These are phyloP conservation scores for Pythium apleroticum DNA, from an alignment of 352 stramenopile genomes.

Conservation along the genomic window DNA sequence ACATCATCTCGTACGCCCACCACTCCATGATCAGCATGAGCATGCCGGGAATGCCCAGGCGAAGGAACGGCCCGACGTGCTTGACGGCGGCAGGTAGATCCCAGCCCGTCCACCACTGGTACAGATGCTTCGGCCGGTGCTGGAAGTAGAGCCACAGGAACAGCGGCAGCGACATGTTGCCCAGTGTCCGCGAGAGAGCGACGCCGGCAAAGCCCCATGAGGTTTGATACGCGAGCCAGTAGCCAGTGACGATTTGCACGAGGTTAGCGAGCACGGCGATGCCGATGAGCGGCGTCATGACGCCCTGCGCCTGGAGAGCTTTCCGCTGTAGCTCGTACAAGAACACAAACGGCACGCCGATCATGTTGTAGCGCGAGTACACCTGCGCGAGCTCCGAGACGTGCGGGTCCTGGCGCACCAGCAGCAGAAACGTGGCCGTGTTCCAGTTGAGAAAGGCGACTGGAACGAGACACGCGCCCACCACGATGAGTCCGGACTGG, in stretches of 20 bases:
- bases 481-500: slow-evolving; percentile 53
- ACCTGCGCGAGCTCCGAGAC: slow-evolving; percentile 49
- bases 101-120: slow-evolving; percentile 68
- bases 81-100: slow-evolving; percentile 43
- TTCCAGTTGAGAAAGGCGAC: slow-evolving; percentile 58
- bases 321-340: slow-evolving; percentile 63
- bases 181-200: slow-evolving; percentile 61
- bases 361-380: slow-evolving; percentile 39
- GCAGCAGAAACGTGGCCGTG: slow-evolving; percentile 43
- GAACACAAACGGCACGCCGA: slow-evolving; percentile 26
- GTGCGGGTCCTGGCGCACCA: slow-evolving; percentile 46
- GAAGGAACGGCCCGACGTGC: slow-evolving; percentile 63
- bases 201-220: slow-evolving; percentile 74
- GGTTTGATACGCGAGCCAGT: slow-evolving; percentile 74
- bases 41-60: slow-evolving; percentile 58
- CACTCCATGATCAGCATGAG: slow-evolving; percentile 77
- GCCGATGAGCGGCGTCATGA: slow-evolving; percentile 54
- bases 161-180: slow-evolving; percentile 52
- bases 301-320: slow-evolving; percentile 64
- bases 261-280: slow-evolving; percentile 53
- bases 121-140: slow-evolving; percentile 31
- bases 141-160: slow-evolving; percentile 61
- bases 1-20: slow-evolving; percentile 76
- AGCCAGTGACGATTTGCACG: slow-evolving; percentile 61
- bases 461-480: slow-evolving; percentile 41